A percentile compares a stretch with the other conserved stretches of the same genome.
Conservation (phyloP, 176 grass and related monocot species). For the Raddia distichophylla region DNA sequence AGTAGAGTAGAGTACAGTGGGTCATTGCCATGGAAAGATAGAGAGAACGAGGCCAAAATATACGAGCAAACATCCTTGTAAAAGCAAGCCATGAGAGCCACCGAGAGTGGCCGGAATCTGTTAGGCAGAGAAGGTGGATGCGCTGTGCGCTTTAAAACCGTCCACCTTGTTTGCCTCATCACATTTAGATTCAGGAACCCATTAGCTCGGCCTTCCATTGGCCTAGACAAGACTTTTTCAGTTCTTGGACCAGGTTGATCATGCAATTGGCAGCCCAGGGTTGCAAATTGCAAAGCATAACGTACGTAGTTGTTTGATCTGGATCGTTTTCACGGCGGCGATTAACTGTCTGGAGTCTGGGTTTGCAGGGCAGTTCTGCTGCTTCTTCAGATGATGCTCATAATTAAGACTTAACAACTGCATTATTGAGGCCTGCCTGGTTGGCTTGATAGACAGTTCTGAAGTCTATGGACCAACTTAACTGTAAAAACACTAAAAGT, state of each 20-base stretch:
- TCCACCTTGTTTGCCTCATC: slow-evolving; percentile 34
- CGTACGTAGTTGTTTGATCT: neutral
- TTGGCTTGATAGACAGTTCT: slow-evolving; percentile 1
- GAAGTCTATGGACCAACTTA: slow-evolving; percentile 6
- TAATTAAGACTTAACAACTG: neutral
- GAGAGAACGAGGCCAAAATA: neutral
- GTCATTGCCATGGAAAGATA: slow-evolving; percentile 5
- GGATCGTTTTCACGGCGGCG: neutral
- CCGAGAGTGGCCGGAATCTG: slow-evolving; percentile 45
- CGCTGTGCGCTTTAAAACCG: slow-evolving; percentile 37
- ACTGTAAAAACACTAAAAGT: neutral
- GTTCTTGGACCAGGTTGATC: slow-evolving; percentile 31
- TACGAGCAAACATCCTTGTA: neutral
- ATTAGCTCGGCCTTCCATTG: neutral
- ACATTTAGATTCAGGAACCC: neutral
- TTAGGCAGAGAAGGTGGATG: slow-evolving; percentile 35
- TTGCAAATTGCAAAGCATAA: neutral
- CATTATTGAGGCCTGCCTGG: slow-evolving; percentile 20
- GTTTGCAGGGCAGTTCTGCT: neutral
- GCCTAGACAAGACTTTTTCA: neutral
- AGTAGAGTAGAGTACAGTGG: slow-evolving; percentile 8
- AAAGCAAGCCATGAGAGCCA: slow-evolving; percentile 45
- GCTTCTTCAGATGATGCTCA: neutral
- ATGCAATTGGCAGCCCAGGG: neutral
- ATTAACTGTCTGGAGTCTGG: neutral